These are phyloP conservation scores for Leptographium procerum DNA, from an alignment of 2,329 filamentous ascomycete genomes.

Conservation along the genomic window DNA sequence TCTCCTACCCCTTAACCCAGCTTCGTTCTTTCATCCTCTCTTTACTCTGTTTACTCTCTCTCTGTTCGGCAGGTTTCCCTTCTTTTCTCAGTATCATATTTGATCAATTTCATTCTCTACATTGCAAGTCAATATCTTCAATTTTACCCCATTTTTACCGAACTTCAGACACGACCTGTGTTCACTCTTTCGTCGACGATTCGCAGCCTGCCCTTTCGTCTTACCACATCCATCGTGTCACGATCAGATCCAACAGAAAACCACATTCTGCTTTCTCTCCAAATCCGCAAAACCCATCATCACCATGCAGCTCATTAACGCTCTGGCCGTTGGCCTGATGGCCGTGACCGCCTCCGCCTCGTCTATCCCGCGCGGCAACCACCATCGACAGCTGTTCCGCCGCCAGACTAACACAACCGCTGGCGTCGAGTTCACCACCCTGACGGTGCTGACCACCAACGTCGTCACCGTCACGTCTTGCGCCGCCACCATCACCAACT, in stretches of 20 bases:
- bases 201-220: not conserved
- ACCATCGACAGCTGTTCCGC: conserved; percentile 20
- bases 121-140: not conserved
- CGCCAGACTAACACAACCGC: conserved; percentile 24
- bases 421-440: conserved; percentile 25
- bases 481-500: conserved; percentile 16
- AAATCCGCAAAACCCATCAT: conserved; percentile 6
- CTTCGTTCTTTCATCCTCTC: not conserved
- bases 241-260: conserved; percentile 8
- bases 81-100: not conserved
- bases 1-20: not conserved
- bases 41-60: too few species aligned
- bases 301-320: conserved; percentile 38
- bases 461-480: conserved; percentile 25
- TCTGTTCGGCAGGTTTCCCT: not conserved
- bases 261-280: not conserved
- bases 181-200: not conserved
- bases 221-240: not conserved
- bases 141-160: not conserved
- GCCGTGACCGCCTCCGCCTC: conserved; percentile 31
- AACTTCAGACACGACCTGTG: not conserved
- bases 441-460: conserved; percentile 28
- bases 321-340: conserved; percentile 31
- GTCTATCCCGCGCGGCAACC: conserved; percentile 23
- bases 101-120: not conserved